Evolutionary conservation across 805 yeast genomes (phyloP).

Genomic region (Starmerella etchellsii): DNA sequence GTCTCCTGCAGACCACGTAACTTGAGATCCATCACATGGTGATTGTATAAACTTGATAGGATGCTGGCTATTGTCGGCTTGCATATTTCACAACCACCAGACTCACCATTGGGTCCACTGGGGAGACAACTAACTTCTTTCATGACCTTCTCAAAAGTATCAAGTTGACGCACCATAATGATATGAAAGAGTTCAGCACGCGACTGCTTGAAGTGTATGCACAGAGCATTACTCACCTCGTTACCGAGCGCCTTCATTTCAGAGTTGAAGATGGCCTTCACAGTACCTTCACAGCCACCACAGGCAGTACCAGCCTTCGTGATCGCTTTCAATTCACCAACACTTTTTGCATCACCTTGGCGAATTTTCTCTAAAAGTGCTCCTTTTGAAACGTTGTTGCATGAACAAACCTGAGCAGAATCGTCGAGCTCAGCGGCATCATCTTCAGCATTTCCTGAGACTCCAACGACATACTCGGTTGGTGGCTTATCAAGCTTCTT

Average conservation of each 20-base stretch:
- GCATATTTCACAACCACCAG: conserved; percentile 31
- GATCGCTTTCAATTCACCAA: conserved; percentile 27
- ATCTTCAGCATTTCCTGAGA: conserved; percentile 21
- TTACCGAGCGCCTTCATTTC: conserved; percentile 30
- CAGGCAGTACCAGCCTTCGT: conserved; percentile 33
- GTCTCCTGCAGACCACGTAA: conserved; percentile 31
- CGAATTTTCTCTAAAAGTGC: conserved; percentile 24
- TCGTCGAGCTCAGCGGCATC: conserved; percentile 26
- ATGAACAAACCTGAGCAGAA: conserved; percentile 30
- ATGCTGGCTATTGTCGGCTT: conserved; percentile 31
- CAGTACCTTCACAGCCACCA: conserved; percentile 31
- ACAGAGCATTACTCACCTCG: conserved; percentile 26
- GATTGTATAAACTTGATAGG: conserved; percentile 28
- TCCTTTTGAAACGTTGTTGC: conserved; percentile 30
- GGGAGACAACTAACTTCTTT: conserved; percentile 23
- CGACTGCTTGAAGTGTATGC: conserved; percentile 29
- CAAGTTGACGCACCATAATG: conserved; percentile 27
- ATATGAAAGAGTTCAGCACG: conserved; percentile 29
- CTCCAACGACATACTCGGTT: conserved; percentile 24
- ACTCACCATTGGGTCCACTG: conserved; percentile 4
- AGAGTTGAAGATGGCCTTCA: conserved; percentile 28
- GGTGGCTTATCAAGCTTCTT: conserved; percentile 27
- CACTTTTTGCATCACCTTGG: conserved; percentile 23
- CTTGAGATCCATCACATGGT: conserved; percentile 26
- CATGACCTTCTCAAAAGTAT: conserved; percentile 27